Evolutionary conservation across 2,329 filamentous ascomycete genomes (phyloP).

Genomic region (Cercospora sp.): DNA sequence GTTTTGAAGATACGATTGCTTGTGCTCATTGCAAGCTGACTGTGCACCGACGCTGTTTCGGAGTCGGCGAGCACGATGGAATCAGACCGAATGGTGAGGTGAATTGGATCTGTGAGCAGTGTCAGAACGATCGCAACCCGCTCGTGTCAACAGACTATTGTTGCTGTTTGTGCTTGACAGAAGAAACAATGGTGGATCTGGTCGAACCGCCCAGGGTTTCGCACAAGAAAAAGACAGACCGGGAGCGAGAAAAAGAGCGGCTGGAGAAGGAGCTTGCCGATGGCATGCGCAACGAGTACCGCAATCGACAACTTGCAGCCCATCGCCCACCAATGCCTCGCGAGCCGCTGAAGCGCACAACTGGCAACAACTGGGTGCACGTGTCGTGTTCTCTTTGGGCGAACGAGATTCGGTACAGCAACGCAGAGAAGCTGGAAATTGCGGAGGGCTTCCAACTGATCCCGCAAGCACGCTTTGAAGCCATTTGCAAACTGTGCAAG

Average conservation of each 20-base stretch:
- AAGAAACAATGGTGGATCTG: conserved; percentile 77
- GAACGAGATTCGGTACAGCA: conserved; percentile 88
- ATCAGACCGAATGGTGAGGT: conserved; percentile 48
- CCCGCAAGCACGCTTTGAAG: conserved; percentile 68
- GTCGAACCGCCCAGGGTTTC: conserved; percentile 77
- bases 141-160: conserved; percentile 92
- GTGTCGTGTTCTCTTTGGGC: conserved; percentile 91
- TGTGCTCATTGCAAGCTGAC: conserved; percentile 89
- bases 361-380: conserved; percentile 98
- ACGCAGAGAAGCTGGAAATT: conserved; percentile 76
- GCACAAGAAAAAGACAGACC: conserved; percentile 87
- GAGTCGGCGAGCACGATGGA: conserved; percentile 67
- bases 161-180: conserved; percentile 87
- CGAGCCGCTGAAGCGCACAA: conserved; percentile 89
- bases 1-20: conserved; percentile 70
- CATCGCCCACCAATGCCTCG: conserved; percentile 81
- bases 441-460: conserved; percentile 90
- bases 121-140: conserved; percentile 87
- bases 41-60: conserved; percentile 90
- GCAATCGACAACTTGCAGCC: conserved; percentile 77
- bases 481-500: conserved; percentile 83
- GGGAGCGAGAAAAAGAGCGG: conserved; percentile 85
- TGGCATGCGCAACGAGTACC: conserved; percentile 78
- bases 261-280: conserved; percentile 80
- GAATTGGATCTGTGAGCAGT: conserved; percentile 97